Evolutionary conservation across 73 alveolate species (phyloP), one percentile per base, ranked within the genome.

Genomic region (Paraurostyla sp.): DNA sequence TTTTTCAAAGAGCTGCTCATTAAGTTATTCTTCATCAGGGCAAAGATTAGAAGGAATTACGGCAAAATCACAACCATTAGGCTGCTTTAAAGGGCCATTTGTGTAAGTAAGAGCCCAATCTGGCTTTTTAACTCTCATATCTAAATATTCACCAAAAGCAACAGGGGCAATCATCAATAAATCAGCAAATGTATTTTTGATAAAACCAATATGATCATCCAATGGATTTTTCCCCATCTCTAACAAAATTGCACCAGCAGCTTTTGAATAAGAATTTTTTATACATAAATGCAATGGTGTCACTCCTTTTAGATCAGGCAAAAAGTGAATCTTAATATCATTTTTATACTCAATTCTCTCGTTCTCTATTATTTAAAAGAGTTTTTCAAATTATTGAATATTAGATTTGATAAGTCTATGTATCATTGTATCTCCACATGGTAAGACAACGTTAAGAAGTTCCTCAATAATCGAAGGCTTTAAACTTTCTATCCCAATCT

Each of bases 141-240:
- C 82, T 1, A 65, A 22, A 65, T 65, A 65, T 18, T 65, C 82
- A 38, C 82, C 82, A 38, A 65, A 22, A 65, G 82, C 82, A 7
- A 65, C 9, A 40, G 82, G 82, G 41, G 25, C 6, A 6, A 38
- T 65, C 23, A 35, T n/a, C 41, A 65, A 38, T 22, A 65, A 15
- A 9, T 65, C 82, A 35, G 82, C 51, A 73, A 73, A 48, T 32
- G 40, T 29, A 43, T 73, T 49, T 22, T 4, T 22, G 11, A 73
- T 73, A 48, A 73, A 73, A 43, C 42, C 46, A 25, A 49, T 25
- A 45, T 73, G 86, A 73, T 73, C 71, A 45, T 73, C 86, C 7
- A 49, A 1, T 3, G 65, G 71, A 48, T 73, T 18, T 0, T 25
- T 18, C 13, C 65, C 56, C 1, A 73, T 7, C 20, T 73, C 65